Conservation (phyloP, 257 asterid genomes). For the Misopates orontium region DNA sequence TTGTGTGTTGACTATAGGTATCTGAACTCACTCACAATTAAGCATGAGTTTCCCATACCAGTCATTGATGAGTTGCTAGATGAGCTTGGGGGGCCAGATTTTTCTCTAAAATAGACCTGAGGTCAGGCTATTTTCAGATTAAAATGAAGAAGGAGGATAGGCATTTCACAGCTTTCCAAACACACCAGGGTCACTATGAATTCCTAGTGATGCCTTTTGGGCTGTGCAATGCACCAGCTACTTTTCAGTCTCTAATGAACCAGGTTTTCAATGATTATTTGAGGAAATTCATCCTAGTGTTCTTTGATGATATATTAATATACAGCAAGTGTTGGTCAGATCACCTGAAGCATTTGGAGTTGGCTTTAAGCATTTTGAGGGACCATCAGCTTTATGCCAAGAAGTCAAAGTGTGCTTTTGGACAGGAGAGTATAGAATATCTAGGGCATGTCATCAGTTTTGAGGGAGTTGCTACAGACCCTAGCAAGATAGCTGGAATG, state of each 20-base stretch:
- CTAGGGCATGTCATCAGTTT: background rate
- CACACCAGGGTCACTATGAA: too few relatives aligned
- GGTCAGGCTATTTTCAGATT: slow-evolving; percentile 17
- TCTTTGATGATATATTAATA: slow-evolving; percentile 18
- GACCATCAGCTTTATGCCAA: background rate
- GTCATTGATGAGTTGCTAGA: slow-evolving; percentile 14
- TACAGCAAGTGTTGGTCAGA: background rate
- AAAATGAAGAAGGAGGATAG: background rate
- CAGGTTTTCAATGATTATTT: too few relatives aligned
- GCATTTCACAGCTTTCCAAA: too few relatives aligned
- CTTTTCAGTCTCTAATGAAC: too few relatives aligned
- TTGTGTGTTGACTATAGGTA: too few relatives aligned
- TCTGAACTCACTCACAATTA: too few relatives aligned
- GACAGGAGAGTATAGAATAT: background rate
- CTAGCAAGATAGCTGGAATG: background rate
- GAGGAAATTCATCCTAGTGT: too few relatives aligned
- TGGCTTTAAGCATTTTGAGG: too few relatives aligned
- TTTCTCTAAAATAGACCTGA: slow-evolving; percentile 13
- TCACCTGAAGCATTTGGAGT: background rate
- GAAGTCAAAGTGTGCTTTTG: background rate
- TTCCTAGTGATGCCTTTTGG: too few relatives aligned
- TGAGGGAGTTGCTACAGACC: background rate
- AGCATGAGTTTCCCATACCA: too few relatives aligned
- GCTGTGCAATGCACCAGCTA: too few relatives aligned
- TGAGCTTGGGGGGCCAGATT: background rate